Conservation (phyloP, 176 grass and related monocot species). For the Triticum turgidum region DNA sequence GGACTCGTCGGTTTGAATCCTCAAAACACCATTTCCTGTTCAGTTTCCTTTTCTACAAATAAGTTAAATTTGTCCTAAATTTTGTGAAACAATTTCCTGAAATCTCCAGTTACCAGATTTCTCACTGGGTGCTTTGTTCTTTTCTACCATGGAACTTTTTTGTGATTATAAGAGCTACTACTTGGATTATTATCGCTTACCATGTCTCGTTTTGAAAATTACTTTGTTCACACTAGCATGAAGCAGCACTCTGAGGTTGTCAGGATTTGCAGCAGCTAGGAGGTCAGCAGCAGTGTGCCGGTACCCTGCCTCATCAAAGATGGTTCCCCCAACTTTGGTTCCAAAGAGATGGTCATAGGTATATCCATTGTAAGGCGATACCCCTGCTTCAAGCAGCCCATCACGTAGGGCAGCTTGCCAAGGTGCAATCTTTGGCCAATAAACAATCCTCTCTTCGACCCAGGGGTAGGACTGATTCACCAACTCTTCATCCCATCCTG, state of each 20-base stretch:
- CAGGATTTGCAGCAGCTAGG: slow-evolving; percentile 57
- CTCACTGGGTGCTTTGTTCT: background rate
- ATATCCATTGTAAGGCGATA: slow-evolving; percentile 89
- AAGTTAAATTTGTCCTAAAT: background rate
- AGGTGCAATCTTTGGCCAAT: slow-evolving; percentile 75
- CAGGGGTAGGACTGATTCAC: slow-evolving; percentile 92
- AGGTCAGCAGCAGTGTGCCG: slow-evolving; percentile 85
- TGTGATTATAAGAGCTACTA: background rate
- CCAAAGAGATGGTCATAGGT: slow-evolving; percentile 81
- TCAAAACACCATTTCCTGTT: background rate
- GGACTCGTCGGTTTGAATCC: background rate
- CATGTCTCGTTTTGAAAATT: slow-evolving; percentile 49
- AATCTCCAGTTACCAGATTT: background rate
- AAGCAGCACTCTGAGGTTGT: slow-evolving; percentile 74
- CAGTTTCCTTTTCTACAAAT: background rate
- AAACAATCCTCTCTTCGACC: slow-evolving; percentile 76
- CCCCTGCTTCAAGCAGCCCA: slow-evolving; percentile 74
- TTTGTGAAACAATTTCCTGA: background rate
- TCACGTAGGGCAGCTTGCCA: slow-evolving; percentile 82
- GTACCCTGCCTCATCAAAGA: slow-evolving; percentile 77
- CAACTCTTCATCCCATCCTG: slow-evolving; percentile 73
- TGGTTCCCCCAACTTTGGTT: slow-evolving; percentile 88
- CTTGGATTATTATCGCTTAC: slow-evolving; percentile 38
- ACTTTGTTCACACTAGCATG: slow-evolving; percentile 72
- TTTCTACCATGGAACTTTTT: background rate